Evolutionary conservation across 768 basidiomycete genomes (phyloP).

Genomic region (Pholiota conissans): DNA sequence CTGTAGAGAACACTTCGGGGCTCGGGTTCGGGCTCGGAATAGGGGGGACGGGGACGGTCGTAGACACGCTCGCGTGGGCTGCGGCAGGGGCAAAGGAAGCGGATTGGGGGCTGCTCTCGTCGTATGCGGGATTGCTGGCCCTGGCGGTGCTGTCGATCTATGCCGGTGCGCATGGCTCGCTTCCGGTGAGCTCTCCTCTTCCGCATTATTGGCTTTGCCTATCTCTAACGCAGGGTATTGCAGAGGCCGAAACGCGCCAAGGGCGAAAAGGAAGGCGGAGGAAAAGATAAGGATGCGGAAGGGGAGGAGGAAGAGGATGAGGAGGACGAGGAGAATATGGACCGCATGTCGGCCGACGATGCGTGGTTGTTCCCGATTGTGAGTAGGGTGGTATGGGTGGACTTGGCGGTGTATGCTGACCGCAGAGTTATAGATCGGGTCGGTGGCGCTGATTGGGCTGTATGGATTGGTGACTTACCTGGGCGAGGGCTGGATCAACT

Average conservation of each 20-base stretch:
- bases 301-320: slow-evolving; percentile 42
- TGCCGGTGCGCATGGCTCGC: slow-evolving; percentile 65
- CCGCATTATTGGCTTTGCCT: too few species aligned
- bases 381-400: slow-evolving; percentile 24
- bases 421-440: slow-evolving; percentile 59
- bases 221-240: background rate
- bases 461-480: slow-evolving; percentile 73
- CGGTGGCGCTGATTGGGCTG: slow-evolving; percentile 63
- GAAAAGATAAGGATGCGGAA: slow-evolving; percentile 6
- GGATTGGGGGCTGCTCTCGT: slow-evolving; percentile 63
- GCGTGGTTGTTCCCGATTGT: slow-evolving; percentile 80
- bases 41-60: background rate
- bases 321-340: slow-evolving; percentile 57
- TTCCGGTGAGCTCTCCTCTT: slow-evolving; percentile 46
- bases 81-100: slow-evolving; percentile 6
- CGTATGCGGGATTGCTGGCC: slow-evolving; percentile 66
- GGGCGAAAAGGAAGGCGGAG: slow-evolving; percentile 1
- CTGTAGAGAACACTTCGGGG: background rate
- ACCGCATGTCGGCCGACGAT: slow-evolving; percentile 63
- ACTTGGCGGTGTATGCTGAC: background rate
- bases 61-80: background rate
- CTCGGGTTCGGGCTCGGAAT: background rate
- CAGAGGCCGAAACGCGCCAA: slow-evolving; percentile 1
- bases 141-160: slow-evolving; percentile 71
- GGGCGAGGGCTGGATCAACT: slow-evolving; percentile 83